phyloP scores from a whole-genome alignment of 345 rosid genomes.

The Microcos paniculata region DNA sequence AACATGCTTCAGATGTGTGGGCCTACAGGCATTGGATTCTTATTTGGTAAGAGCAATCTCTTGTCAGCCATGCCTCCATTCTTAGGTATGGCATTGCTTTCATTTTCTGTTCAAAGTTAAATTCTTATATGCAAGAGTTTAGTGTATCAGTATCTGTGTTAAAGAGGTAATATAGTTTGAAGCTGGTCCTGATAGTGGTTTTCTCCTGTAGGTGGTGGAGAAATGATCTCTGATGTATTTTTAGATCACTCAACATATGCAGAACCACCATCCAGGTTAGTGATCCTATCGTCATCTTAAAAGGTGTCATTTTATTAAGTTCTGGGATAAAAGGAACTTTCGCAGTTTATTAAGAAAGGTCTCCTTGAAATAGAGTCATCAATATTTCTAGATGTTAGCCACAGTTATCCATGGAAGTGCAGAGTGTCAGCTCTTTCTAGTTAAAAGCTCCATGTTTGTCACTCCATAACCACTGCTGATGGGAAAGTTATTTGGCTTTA shows the following conservation, averaged over 20 bases:
- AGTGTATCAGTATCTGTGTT: not conserved
- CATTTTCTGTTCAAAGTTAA: not conserved
- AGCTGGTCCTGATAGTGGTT: not conserved
- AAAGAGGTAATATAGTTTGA: not conserved
- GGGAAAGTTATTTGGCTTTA: not conserved
- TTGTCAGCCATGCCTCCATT: slow-evolving; percentile 89
- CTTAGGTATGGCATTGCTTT: slow-evolving; percentile 55
- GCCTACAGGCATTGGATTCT: slow-evolving; percentile 99
- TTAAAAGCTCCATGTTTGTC: not conserved
- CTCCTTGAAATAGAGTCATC: not conserved
- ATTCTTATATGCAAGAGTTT: not conserved
- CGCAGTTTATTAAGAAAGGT: not conserved
- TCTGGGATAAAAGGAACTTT: not conserved
- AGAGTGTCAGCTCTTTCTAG: not conserved
- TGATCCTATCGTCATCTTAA: slow-evolving; percentile 8
- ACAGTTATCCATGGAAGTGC: not conserved
- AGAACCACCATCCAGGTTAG: slow-evolving; percentile 91
- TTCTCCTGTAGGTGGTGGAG: slow-evolving; percentile 78
- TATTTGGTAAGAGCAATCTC: slow-evolving; percentile 78
- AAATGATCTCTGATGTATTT: slow-evolving; percentile 92
- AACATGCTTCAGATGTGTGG: slow-evolving; percentile 99
- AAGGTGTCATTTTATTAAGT: not conserved
- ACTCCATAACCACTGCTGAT: not conserved
- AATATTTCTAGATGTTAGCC: not conserved
- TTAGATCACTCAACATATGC: slow-evolving; percentile 97